Evolutionary conservation across 441 rosid genomes (phyloP).

Genomic region (Pelargonium citronellum): DNA sequence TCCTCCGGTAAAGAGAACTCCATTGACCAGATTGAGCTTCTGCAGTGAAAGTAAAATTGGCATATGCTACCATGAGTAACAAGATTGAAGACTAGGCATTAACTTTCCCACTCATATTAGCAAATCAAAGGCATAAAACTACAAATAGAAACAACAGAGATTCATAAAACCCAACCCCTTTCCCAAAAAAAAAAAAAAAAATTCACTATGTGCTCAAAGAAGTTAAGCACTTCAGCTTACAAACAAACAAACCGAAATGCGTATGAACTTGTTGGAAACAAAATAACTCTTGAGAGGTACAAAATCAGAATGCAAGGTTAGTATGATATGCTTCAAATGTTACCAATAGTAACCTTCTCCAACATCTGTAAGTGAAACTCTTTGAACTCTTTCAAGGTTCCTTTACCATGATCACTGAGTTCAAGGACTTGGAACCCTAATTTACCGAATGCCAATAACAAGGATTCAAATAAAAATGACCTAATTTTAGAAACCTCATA

Average conservation of each 20-base stretch:
- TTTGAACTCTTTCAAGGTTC: too few species aligned
- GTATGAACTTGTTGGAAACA: not conserved
- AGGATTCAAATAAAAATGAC: not conserved
- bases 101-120: not conserved
- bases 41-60: slow-evolving; percentile 24
- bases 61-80: not conserved
- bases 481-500: not conserved
- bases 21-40: slow-evolving; percentile 83
- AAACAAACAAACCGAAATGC: not conserved
- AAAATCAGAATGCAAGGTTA: not conserved
- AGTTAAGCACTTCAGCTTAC: not conserved
- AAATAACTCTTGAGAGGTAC: not conserved
- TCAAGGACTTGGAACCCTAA: not conserved
- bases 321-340: not conserved
- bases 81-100: not conserved
- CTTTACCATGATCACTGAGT: not conserved
- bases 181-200: not conserved
- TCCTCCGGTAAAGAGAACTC: slow-evolving; percentile 82
- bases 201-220: not conserved
- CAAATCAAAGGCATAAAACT: not conserved
- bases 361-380: too few species aligned
- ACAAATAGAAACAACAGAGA: not conserved
- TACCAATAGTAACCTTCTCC: too few species aligned
- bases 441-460: not conserved
- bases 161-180: not conserved